phyloP scores from a whole-genome alignment of 2,329 filamentous ascomycete genomes.

The Epicoccum sorghinum region DNA sequence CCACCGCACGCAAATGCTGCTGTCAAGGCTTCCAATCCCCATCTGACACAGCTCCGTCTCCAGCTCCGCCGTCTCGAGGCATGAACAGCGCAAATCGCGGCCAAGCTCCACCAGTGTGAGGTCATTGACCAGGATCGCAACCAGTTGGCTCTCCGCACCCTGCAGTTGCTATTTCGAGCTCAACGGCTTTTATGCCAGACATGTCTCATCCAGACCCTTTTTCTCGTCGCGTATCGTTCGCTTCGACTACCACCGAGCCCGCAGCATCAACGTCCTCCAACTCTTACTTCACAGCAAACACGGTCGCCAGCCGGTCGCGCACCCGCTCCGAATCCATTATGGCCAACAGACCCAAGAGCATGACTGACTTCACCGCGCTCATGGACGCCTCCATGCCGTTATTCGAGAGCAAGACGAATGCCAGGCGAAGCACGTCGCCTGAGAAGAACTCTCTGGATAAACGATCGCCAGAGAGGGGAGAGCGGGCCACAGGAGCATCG shows the following conservation, averaged over 20 bases:
- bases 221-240: constrained; percentile 15
- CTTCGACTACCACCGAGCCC: constrained; percentile 10
- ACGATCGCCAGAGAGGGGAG: constrained; percentile 27
- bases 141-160: constrained; percentile 29
- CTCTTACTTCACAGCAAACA: constrained; percentile 3
- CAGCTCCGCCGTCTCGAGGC: neutral
- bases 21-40: neutral
- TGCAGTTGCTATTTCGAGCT: constrained; percentile 20
- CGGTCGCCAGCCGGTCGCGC: constrained; percentile 7
- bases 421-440: constrained; percentile 28
- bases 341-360: constrained; percentile 37
- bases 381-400: constrained; percentile 37
- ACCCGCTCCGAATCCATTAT: constrained; percentile 11
- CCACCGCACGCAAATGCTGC: constrained; percentile 4
- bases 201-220: constrained; percentile 12
- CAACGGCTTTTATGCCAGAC: constrained; percentile 12
- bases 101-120: constrained; percentile 29
- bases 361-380: constrained; percentile 42
- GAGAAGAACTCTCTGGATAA: constrained; percentile 33
- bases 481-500: constrained; percentile 17
- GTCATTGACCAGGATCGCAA: constrained; percentile 44
- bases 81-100: constrained; percentile 17
- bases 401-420: constrained; percentile 31
- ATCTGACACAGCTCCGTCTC: neutral
- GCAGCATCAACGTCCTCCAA: neutral